These are phyloP conservation scores for Fagus sylvatica DNA, from an alignment of 306 rosid species.

Conservation along the genomic window DNA sequence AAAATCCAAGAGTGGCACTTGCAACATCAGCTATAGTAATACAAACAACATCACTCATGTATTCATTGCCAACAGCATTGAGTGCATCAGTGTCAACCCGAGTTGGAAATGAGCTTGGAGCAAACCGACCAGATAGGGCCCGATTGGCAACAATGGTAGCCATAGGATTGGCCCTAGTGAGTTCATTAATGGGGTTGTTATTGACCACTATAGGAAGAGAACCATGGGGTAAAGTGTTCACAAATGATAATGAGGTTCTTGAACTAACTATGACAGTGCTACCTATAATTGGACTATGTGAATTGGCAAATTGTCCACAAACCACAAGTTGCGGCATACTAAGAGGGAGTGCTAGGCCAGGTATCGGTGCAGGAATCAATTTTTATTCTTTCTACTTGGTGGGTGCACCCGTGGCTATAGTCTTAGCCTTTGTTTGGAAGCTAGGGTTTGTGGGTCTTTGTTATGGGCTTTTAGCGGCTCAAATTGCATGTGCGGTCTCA, in stretches of 20 bases:
- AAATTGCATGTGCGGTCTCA: constrained; percentile 55
- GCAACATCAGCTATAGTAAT: constrained; percentile 63
- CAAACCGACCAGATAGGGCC: constrained; percentile 48
- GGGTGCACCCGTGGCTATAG: constrained; percentile 63
- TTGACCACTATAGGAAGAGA: constrained; percentile 59
- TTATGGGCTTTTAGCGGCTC: constrained; percentile 68
- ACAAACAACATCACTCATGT: constrained; percentile 64
- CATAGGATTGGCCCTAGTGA: constrained; percentile 43
- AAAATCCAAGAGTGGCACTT: constrained; percentile 48
- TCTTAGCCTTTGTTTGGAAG: constrained; percentile 49
- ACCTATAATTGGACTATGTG: constrained; percentile 66
- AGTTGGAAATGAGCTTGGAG: constrained; percentile 66
- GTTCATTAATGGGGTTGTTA: constrained; percentile 48
- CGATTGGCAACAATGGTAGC: constrained; percentile 50
- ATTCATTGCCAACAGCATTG: constrained; percentile 54
- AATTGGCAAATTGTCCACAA: constrained; percentile 68
- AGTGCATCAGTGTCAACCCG: constrained; percentile 62
- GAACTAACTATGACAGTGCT: constrained; percentile 48
- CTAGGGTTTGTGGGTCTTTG: constrained; percentile 67
- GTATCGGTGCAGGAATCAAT: constrained; percentile 58
- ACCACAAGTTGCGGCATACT: constrained; percentile 67
- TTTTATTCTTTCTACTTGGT: constrained; percentile 64
- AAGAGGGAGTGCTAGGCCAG: constrained; percentile 76
- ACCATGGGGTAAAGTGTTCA: constrained; percentile 61
- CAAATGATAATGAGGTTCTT: constrained; percentile 50